phyloP scores from a whole-genome alignment of 768 basidiomycete species.

The Xerocomellus dryophilus region DNA sequence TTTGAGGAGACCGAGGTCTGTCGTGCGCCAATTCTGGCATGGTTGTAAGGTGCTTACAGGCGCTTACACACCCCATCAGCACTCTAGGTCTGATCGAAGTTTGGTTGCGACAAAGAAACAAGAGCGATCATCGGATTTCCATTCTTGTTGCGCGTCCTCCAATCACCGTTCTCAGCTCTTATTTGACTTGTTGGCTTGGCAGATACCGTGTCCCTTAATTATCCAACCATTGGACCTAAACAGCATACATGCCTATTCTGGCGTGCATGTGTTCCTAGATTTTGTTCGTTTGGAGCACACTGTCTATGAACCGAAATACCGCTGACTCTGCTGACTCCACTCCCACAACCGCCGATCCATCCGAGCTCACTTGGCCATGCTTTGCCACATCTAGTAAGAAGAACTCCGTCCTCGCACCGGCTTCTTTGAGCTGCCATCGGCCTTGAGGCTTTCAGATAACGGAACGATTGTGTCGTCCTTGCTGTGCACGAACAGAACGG shows the following conservation, averaged over 20 bases:
- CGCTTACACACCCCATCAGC: no score
- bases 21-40: neutral
- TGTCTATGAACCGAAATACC: conserved; percentile 1
- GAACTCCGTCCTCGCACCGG: neutral
- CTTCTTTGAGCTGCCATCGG: neutral
- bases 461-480: neutral
- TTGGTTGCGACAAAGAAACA: no score
- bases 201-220: no score
- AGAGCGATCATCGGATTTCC: no score
- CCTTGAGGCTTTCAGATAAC: neutral
- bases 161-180: no score
- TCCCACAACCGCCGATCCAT: neutral
- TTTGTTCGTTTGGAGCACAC: neutral
- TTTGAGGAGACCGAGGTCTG: neutral
- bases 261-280: neutral
- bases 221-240: no score
- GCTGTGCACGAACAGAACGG: conserved; percentile 1
- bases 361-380: neutral
- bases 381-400: neutral
- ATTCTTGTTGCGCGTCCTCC: no score
- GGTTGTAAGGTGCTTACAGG: neutral
- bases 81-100: no score
- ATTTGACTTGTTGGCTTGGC: no score
- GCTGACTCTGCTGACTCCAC: neutral
- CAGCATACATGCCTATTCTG: no score